A percentile compares a stretch with the other conserved stretches of the same genome.
Evolutionary conservation across 345 rosid species (phyloP).

Genomic region (Eucalyptus guilfoylei): DNA sequence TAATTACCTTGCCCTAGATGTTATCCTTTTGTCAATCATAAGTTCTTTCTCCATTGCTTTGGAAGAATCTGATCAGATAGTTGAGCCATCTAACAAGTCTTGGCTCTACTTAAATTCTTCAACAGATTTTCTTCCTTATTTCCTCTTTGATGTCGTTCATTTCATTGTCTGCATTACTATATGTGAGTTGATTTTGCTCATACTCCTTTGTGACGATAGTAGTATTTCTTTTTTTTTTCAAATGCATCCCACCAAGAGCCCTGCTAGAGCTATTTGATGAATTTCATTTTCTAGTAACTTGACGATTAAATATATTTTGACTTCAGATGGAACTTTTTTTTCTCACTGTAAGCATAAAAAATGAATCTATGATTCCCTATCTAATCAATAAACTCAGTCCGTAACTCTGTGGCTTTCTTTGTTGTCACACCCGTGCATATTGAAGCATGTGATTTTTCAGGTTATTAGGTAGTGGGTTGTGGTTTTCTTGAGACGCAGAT

Average conservation of each 20-base stretch:
- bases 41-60: not conserved
- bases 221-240: too few relatives aligned
- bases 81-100: not conserved
- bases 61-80: not conserved
- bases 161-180: too few relatives aligned
- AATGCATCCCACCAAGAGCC: not conserved
- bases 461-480: too few relatives aligned
- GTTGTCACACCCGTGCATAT: too few relatives aligned
- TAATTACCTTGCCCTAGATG: not conserved
- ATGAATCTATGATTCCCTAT: not conserved
- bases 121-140: too few relatives aligned
- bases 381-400: not conserved
- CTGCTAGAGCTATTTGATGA: not conserved
- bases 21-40: not conserved
- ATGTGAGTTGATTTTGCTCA: not conserved
- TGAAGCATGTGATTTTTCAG: not conserved
- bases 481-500: too few relatives aligned
- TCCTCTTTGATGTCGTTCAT: too few relatives aligned
- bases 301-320: not conserved
- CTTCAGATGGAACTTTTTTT: not conserved
- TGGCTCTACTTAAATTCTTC: too few relatives aligned
- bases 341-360: not conserved
- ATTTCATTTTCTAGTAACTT: not conserved
- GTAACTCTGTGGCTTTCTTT: not conserved
- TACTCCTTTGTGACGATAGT: not conserved